Conservation (phyloP, 2,329 filamentous ascomycete genomes). For the Botrytis byssoidea region DNA sequence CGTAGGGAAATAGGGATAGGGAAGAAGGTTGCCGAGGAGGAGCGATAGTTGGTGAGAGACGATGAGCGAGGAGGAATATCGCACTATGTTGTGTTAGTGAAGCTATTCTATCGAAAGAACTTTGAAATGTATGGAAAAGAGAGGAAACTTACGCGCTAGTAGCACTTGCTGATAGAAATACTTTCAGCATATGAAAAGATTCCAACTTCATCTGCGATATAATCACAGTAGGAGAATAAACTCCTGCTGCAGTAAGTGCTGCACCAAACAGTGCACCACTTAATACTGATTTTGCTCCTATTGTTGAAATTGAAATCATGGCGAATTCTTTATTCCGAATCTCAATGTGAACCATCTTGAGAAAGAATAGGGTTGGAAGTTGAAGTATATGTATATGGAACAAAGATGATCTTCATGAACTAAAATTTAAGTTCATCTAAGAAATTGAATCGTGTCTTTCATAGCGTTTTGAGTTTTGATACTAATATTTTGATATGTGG, state of each 20-base stretch:
- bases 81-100: neutral
- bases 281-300: slow-evolving; percentile 13
- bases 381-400: neutral
- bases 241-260: slow-evolving; percentile 58
- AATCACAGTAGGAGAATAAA: slow-evolving; percentile 60
- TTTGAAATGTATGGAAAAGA: neutral
- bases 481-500: slow-evolving; percentile 4
- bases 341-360: slow-evolving; percentile 1
- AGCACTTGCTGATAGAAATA: slow-evolving; percentile 61
- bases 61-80: slow-evolving; percentile 43
- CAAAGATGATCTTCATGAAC: neutral
- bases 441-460: neutral
- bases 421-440: slow-evolving; percentile 5
- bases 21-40: slow-evolving; percentile 18
- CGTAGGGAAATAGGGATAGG: slow-evolving; percentile 51
- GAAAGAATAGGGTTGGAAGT: neutral
- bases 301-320: slow-evolving; percentile 17
- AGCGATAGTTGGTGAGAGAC: slow-evolving; percentile 7
- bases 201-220: slow-evolving; percentile 58
- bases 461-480: slow-evolving; percentile 2
- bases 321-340: neutral
- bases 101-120: neutral
- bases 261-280: slow-evolving; percentile 59
- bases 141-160: slow-evolving; percentile 54
- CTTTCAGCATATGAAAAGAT: slow-evolving; percentile 65